Conservation (phyloP, 2,329 filamentous ascomycete genomes). For the Apiospora saccharicola region DNA sequence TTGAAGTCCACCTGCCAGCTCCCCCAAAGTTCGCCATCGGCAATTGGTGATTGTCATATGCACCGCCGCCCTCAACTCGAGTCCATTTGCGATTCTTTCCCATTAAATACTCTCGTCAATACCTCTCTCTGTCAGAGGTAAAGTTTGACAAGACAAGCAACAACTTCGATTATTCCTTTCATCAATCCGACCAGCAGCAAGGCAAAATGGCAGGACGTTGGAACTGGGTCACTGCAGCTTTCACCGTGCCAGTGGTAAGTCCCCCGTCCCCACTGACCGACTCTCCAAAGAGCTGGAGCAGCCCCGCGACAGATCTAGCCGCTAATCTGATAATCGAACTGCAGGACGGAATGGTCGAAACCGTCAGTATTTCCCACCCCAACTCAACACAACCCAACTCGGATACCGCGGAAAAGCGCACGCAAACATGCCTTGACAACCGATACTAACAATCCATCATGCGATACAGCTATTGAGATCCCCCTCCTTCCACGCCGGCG, state of each 20-base stretch:
- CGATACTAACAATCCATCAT: background rate
- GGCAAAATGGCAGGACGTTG: conserved; percentile 1
- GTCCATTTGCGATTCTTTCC: background rate
- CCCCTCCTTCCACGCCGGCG: conserved; percentile 59
- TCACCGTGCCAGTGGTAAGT: conserved; percentile 4
- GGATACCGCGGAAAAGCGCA: too few relatives aligned
- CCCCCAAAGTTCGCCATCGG: background rate
- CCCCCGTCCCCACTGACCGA: background rate
- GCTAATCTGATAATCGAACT: conserved; percentile 3
- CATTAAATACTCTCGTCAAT: background rate
- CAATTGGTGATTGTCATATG: background rate
- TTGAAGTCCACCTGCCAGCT: background rate
- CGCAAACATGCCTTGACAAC: background rate
- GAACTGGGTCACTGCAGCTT: conserved; percentile 6
- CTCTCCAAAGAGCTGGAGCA: background rate
- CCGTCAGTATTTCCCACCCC: background rate
- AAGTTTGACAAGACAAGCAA: background rate
- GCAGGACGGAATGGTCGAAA: conserved; percentile 8
- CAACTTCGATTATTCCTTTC: background rate
- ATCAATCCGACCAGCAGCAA: background rate
- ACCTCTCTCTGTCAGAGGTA: background rate
- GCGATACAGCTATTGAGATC: conserved; percentile 55
- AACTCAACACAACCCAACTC: background rate
- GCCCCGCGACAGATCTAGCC: background rate
- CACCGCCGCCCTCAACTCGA: background rate